A percentile compares a stretch with the other conserved stretches of the same genome.
Evolutionary conservation across 371 early-diverging fungal genomes (phyloP).

Genomic region (Choanephora cucurbitarum): DNA sequence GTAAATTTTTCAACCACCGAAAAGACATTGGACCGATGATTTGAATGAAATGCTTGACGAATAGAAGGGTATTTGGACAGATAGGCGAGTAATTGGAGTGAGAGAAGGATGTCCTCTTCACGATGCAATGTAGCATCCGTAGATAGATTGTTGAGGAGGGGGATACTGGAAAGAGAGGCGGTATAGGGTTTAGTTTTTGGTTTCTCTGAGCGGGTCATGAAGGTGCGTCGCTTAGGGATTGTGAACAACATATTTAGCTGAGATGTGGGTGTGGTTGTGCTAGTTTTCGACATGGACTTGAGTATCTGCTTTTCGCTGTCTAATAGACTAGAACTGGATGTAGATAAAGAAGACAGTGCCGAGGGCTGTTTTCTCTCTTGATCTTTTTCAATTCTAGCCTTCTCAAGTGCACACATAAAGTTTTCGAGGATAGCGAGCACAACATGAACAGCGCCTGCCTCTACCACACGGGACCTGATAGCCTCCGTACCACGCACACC

Average conservation of each 20-base stretch:
- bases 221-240: conserved; percentile 33
- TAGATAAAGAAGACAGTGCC: conserved; percentile 15
- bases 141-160: conserved; percentile 29
- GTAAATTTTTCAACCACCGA: conserved; percentile 76
- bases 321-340: neutral
- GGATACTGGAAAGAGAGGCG: conserved; percentile 24
- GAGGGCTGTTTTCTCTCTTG: conserved; percentile 44
- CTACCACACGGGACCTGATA: conserved; percentile 78
- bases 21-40: conserved; percentile 66
- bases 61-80: conserved; percentile 79
- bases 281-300: neutral
- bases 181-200: conserved; percentile 29
- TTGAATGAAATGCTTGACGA: conserved; percentile 63
- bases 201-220: conserved; percentile 20
- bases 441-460: conserved; percentile 78
- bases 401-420: conserved; percentile 60
- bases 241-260: conserved; percentile 10
- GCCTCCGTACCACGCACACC: conserved; percentile 81
- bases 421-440: conserved; percentile 77
- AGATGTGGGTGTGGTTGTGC: conserved; percentile 5
- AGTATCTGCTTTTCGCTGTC: neutral
- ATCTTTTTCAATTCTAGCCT: conserved; percentile 64
- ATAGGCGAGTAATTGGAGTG: conserved; percentile 82
- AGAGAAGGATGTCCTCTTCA: conserved; percentile 81
- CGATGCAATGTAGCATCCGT: conserved; percentile 67